A percentile compares a stretch with the other conserved stretches of the same genome.
Conservation (phyloP, 2,329 filamentous ascomycete species). For the Curvularia verruculosa region DNA sequence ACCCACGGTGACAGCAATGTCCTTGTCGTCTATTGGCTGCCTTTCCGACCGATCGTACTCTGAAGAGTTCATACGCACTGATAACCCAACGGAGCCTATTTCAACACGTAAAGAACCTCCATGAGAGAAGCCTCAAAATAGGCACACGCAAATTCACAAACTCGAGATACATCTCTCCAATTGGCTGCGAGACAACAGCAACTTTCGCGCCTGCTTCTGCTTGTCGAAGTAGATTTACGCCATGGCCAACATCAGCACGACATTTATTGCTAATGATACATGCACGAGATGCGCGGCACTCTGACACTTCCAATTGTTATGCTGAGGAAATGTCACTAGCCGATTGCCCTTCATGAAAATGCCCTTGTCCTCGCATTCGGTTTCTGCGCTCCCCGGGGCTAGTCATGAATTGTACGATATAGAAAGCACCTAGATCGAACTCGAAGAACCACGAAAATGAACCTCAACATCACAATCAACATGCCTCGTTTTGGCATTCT, state of each 20-base stretch:
- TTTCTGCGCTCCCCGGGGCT: not conserved
- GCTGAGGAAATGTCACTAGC: conserved; percentile 16
- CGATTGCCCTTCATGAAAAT: conserved; percentile 22
- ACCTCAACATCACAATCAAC: too few species aligned
- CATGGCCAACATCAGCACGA: conserved; percentile 27
- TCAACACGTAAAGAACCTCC: conserved; percentile 1
- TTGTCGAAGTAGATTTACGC: conserved; percentile 23
- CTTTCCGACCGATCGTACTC: conserved; percentile 22
- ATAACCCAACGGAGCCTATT: not conserved
- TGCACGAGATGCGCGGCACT: conserved; percentile 17
- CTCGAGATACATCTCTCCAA: not conserved
- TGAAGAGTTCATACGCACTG: not conserved
- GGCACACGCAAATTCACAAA: not conserved
- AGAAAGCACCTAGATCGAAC: not conserved
- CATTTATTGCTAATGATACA: conserved; percentile 31
- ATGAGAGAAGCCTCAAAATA: not conserved
- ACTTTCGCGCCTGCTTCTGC: conserved; percentile 18
- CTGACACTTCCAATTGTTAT: conserved; percentile 16
- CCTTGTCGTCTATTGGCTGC: conserved; percentile 26
- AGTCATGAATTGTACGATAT: conserved; percentile 16
- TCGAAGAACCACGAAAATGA: not conserved
- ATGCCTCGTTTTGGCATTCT: conserved; percentile 21
- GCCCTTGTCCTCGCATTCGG: conserved; percentile 22
- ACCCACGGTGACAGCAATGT: conserved; percentile 21
- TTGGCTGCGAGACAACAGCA: not conserved